Base-by-base conservation (phyloP, 192 early-diverging fungal genomes). In the Dissophora globulifera region DNA sequence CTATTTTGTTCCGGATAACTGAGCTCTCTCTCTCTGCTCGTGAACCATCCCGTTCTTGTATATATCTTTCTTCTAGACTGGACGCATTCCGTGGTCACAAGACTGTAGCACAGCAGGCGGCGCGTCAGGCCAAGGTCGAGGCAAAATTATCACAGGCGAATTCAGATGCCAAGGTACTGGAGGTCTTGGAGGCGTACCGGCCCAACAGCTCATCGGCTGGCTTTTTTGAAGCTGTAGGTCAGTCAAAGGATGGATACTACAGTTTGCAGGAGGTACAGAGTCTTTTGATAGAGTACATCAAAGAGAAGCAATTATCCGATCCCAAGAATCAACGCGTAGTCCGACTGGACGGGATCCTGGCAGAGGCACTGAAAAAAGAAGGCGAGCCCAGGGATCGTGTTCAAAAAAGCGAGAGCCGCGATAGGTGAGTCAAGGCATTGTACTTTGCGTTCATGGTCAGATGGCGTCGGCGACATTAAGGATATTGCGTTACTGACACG, bases 201-300 rank as follows among this genome's bases (percentile, higher is more conserved):
- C 87, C 87, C 19, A 81, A 82, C n/a, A 78, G 68, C 16, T 68
- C 55, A 0, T 60, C 82, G 31, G 70, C 45, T 22, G 81, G 68
- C 29, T 76, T 92, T n/a, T 91, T 90, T 71, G 82, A 82, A 19
- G 78, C 78, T 6, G 69, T 80, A 8, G 79, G 79, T 0, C 65
- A 76, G 3, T 59, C 66, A 19, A 86, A 86, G 31, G 82, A 88
- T 48, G 83, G 75, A 8, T 82, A 84, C 41, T 94, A 88, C 59
- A 88, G 80, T 8, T 57, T 79, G 0, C 74, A 84, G 13, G 86
- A 94, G 48, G 76, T 92, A 30, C 85, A 86, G 32, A 41, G 45
- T 6, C 79, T 90, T 16, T 52, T 92, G 9, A 80, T 86, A 32
- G 83, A 82, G 10, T 96, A 94, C 52, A 80, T 93, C 50, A 85